Percentiles rank a stretch among this genome's conserved stretches.
Evolutionary conservation across 1,284 basidiomycete genomes (phyloP).

Genomic region (Naganishia albida): DNA sequence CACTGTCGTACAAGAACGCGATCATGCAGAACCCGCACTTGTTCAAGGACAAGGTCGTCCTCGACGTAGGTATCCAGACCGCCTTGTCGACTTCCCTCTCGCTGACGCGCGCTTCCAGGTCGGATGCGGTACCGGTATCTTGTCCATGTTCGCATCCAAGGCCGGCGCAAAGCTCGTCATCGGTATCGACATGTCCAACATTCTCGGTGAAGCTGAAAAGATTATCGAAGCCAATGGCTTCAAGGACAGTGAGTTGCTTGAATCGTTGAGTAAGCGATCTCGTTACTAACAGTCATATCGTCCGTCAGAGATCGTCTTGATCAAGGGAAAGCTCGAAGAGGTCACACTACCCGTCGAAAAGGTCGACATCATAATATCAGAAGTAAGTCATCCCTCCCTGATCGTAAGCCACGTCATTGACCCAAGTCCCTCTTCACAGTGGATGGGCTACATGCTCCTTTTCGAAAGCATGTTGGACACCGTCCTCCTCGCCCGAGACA

Average conservation of each 20-base stretch:
- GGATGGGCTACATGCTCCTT: constrained; percentile 61
- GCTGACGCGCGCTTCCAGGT: constrained; percentile 53
- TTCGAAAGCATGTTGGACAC: constrained; percentile 99
- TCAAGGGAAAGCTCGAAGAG: constrained; percentile 98
- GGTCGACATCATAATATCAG: constrained; percentile 99
- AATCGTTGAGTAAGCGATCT: background rate
- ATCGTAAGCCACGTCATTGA: background rate
- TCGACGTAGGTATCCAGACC: constrained; percentile 64
- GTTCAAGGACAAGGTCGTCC: constrained; percentile 93
- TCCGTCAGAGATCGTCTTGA: constrained; percentile 79
- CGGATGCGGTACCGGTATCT: constrained; percentile 96
- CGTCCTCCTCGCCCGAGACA: constrained; percentile 92
- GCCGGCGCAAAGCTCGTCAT: constrained; percentile 96
- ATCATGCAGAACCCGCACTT: constrained; percentile 94
- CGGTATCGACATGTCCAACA: constrained; percentile 99
- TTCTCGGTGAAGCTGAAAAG: constrained; percentile 97
- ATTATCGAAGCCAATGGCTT: constrained; percentile 97
- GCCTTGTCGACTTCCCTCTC: background rate
- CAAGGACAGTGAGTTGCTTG: constrained; percentile 72
- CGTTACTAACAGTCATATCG: background rate
- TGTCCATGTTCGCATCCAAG: constrained; percentile 98
- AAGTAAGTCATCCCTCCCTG: constrained; percentile 54
- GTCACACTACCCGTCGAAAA: constrained; percentile 77
- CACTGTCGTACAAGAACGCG: constrained; percentile 89
- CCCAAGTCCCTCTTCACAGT: constrained; percentile 38